Base-by-base conservation (phyloP, 257 asterid genomes). In the Anisodus tanguticus region DNA sequence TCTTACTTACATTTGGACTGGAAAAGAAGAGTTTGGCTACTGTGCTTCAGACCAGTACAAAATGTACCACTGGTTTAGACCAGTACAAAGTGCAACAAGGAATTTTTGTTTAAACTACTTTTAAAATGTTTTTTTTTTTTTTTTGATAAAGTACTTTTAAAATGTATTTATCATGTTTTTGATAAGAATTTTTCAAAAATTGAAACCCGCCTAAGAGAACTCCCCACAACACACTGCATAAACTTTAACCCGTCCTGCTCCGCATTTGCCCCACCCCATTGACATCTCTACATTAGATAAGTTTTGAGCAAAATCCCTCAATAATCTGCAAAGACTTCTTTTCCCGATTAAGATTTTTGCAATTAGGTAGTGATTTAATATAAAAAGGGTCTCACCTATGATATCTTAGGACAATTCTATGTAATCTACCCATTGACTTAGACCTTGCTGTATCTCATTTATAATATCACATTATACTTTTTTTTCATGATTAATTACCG, bases 381-480 rank as follows among this genome's bases (percentile, higher is more conserved):
- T 62, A n/a, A 71, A 71, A 43, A 9, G 45, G 45, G 35, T 45
- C 79, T 71, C 35, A 31, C 35, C 10, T 69, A 16, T 69, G 78
- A 41, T 39, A 8, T 69, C 31, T 37, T 67, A 16, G 78, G 78
- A 39, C 31, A 69, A 9, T n/a, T n/a, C 17, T 45, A 45, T 45
- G 16, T 1, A 45, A 71, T 9, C 79, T 71, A 45, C 37, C 57
- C 57, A 9, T 71, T 3, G 0, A 45, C 79, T 17, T 43, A 2
- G 57, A 71, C 17, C 79, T 70, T 41, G 35, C 54, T 16, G 16
- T 41, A 45, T 69, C 78, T 39, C 78, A 69, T 41, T 69, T 41
- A 69, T 69, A 69, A 17, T 69, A 41, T 69, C 78, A 15, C 58
- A 45, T 71, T 71, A 45, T 45, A 71, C 58, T 71, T 45, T 71